Base-by-base conservation (phyloP, 768 basidiomycete genomes). In the Pholiota microspora region DNA sequence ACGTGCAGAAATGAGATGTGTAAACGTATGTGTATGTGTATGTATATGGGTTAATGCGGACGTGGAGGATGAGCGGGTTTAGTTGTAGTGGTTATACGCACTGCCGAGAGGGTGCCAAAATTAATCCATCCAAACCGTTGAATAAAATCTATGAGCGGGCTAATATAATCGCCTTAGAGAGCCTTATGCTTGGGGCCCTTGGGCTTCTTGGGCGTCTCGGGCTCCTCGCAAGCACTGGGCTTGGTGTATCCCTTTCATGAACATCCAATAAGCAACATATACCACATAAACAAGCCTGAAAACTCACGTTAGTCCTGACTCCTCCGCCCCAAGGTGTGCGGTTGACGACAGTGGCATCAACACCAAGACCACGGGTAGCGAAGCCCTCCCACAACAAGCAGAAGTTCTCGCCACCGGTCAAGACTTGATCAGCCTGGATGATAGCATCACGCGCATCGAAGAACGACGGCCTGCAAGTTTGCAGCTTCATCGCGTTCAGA, bases 291-390 rank as follows among this genome's bases (percentile, higher is more conserved):
- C 3, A 51, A 16, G 28, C 23, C 48, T 16, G 29, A 36, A 67
- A 15, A 58, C 60, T 54, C 38, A 62, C 89, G 61, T 93, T 82
- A 15, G 77, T 78, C 57, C 94, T 80, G 49, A 91, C 73, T 55
- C 94, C 94, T 80, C 93, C 92, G 64, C 94, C 94, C 94, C 94
- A 97, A 15, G 93, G 94, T 7, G 91, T 92, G 55, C 80, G 74
- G 49, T 91, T 88, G 27, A 81, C 73, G 35, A 98, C 82, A 13
- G 60, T 72, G 2, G 96, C 91, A 62, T 94, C 86, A 9, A 74
- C 66, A 3, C 95, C 95, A 45, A 98, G 71, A 0, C 96, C 96
- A 31, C 92, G 79, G 61, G 80, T 71, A 5, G 91, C 80, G 67
- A 98, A 99, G 38, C 84, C 92, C 54, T 78, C 72, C 94, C 94